Percentiles rank a stretch among this genome's conserved stretches.
These are phyloP conservation scores for Podaxis sp. DNA, from an alignment of 768 basidiomycete species.

Conservation along the genomic window DNA sequence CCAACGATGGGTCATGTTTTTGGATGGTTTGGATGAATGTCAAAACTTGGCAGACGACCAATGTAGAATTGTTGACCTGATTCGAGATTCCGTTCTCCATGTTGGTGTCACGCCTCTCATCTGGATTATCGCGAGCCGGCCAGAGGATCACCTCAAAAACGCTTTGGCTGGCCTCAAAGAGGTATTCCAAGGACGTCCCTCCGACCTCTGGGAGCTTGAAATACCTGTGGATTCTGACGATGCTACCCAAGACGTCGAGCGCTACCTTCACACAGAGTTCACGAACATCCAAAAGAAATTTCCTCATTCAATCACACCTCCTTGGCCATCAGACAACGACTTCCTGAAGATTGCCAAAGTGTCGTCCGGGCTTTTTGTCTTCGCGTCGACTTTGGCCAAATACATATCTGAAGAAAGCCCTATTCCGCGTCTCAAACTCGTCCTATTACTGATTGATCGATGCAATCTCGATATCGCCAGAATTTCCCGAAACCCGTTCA, in stretches of 20 bases:
- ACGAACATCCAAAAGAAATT: neutral
- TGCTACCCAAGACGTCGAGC: neutral
- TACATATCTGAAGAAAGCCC: neutral
- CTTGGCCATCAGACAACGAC: neutral
- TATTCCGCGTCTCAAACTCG: neutral
- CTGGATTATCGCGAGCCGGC: no score
- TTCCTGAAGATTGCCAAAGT: neutral
- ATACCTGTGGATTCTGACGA: neutral
- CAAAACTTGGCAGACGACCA: neutral
- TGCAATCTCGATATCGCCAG: neutral
- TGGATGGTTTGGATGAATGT: neutral
- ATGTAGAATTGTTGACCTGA: neutral
- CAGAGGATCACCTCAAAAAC: no score
- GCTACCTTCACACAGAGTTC: neutral
- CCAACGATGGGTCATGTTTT: neutral
- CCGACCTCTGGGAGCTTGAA: neutral
- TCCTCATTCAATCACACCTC: neutral
- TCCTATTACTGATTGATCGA: neutral
- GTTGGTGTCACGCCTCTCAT: no score
- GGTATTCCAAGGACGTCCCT: neutral
- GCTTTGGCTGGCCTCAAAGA: no score
- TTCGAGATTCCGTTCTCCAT: no score
- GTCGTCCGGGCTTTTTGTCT: neutral
- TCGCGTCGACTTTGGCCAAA: neutral
- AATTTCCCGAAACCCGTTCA: neutral